These are phyloP conservation scores for Fusarium brachygibbosum DNA, from an alignment of 2,329 filamentous ascomycete genomes.

Conservation along the genomic window DNA sequence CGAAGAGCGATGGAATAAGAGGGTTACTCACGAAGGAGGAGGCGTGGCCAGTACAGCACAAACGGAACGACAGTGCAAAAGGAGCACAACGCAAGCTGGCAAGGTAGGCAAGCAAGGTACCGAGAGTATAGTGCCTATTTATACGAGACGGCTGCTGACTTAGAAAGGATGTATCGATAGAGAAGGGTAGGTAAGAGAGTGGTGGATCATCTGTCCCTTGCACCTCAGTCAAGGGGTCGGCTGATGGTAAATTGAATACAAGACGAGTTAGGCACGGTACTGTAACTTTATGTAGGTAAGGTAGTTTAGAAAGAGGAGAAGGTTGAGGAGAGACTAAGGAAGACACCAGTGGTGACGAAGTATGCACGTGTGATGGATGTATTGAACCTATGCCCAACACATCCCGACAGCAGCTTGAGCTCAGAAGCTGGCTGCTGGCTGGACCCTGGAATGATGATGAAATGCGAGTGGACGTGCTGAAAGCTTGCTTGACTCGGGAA, in stretches of 20 bases:
- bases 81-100: constrained; percentile 15
- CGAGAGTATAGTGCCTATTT: constrained; percentile 12
- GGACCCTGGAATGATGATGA: constrained; percentile 41
- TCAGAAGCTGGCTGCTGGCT: constrained; percentile 5
- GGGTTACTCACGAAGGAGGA: constrained; percentile 13
- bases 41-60: background rate
- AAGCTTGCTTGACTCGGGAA: constrained; percentile 41
- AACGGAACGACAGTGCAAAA: constrained; percentile 4
- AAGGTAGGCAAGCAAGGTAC: background rate
- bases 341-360: constrained; percentile 37
- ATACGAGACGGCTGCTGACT: constrained; percentile 14
- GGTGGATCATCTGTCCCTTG: constrained; percentile 29
- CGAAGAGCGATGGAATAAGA: background rate
- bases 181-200: background rate
- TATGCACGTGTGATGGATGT: constrained; percentile 37
- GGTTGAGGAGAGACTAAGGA: constrained; percentile 13
- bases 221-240: constrained; percentile 16
- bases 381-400: background rate
- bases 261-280: background rate
- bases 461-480: constrained; percentile 34
- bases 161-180: constrained; percentile 15
- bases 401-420: background rate
- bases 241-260: constrained; percentile 13
- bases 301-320: constrained; percentile 8
- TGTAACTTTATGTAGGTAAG: background rate